These are phyloP conservation scores for Boletellus sp. DNA, from an alignment of 768 basidiomycete species.

Conservation along the genomic window DNA sequence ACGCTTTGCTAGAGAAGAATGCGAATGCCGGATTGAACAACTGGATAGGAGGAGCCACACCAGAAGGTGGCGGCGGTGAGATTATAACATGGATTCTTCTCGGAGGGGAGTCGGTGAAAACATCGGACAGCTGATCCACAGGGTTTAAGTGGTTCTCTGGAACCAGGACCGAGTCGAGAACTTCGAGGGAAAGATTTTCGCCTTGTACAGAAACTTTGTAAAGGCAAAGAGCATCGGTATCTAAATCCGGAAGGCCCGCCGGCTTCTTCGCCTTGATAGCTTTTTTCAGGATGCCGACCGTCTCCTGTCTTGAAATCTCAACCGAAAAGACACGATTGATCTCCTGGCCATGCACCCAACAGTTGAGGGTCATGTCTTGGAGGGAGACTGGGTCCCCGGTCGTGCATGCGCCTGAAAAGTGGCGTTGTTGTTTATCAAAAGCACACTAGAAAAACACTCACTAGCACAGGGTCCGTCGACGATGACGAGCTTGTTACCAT, in stretches of 20 bases:
- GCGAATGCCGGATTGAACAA: slow-evolving; percentile 27
- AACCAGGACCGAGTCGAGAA: too few relatives aligned
- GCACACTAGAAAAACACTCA: background rate
- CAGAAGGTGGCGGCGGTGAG: too few relatives aligned
- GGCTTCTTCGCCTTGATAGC: background rate
- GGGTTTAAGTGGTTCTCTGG: too few relatives aligned
- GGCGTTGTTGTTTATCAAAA: too few relatives aligned
- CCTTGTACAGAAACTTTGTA: too few relatives aligned
- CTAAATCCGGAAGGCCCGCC: background rate
- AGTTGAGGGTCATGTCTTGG: background rate
- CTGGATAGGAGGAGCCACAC: slow-evolving; percentile 9
- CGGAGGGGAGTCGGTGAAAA: too few relatives aligned
- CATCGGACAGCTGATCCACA: too few relatives aligned
- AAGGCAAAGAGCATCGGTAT: background rate
- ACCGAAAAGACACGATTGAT: background rate
- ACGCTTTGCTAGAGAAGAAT: slow-evolving; percentile 23
- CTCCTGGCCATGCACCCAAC: background rate
- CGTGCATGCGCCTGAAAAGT: background rate
- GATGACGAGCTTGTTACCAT: background rate
- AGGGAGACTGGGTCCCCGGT: too few relatives aligned
- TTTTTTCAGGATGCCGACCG: background rate
- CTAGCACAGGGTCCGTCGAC: background rate
- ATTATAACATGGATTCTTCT: too few relatives aligned
- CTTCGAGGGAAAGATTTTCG: too few relatives aligned
- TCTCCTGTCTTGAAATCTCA: too few relatives aligned